phyloP scores from a whole-genome alignment of 768 basidiomycete genomes.

The Cyclocybe aegerita region DNA sequence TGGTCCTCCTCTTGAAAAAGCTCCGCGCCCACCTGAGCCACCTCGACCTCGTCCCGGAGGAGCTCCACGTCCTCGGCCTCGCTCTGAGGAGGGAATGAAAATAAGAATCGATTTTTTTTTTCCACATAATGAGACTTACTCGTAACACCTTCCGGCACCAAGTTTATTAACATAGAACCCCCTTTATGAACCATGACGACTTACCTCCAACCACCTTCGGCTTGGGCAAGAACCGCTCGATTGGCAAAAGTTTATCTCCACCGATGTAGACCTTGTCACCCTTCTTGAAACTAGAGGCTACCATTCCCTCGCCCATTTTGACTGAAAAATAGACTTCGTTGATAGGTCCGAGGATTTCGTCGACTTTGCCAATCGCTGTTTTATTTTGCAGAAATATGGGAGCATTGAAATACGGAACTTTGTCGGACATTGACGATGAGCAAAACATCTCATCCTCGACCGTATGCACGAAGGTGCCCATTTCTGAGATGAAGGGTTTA shows the following conservation, averaged over 20 bases:
- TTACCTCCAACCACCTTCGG: constrained; percentile 78
- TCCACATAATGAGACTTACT: constrained; percentile 35
- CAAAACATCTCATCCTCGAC: constrained; percentile 99
- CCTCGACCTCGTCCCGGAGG: constrained; percentile 34
- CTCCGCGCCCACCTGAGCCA: constrained; percentile 42
- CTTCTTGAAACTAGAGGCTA: constrained; percentile 92
- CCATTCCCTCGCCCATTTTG: constrained; percentile 96
- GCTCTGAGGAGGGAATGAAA: constrained; percentile 26
- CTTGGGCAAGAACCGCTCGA: constrained; percentile 96
- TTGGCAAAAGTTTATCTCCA: constrained; percentile 94
- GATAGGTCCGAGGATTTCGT: constrained; percentile 99
- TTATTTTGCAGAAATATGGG: constrained; percentile 98
- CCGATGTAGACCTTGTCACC: constrained; percentile 98
- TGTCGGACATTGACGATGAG: constrained; percentile 77
- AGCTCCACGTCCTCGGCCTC: constrained; percentile 33
- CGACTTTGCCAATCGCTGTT: constrained; percentile 93
- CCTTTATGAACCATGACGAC: constrained; percentile 16
- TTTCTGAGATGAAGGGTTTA: constrained; percentile 50
- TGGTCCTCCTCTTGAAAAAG: constrained; percentile 42
- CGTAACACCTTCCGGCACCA: constrained; percentile 39
- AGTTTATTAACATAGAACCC: constrained; percentile 1
- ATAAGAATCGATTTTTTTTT: constrained; percentile 7
- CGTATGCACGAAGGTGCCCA: constrained; percentile 90
- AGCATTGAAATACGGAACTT: constrained; percentile 98
- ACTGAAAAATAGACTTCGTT: constrained; percentile 98